Evolutionary conservation across 805 yeast genomes (phyloP).

Genomic region (Ogataea populi-albae): DNA sequence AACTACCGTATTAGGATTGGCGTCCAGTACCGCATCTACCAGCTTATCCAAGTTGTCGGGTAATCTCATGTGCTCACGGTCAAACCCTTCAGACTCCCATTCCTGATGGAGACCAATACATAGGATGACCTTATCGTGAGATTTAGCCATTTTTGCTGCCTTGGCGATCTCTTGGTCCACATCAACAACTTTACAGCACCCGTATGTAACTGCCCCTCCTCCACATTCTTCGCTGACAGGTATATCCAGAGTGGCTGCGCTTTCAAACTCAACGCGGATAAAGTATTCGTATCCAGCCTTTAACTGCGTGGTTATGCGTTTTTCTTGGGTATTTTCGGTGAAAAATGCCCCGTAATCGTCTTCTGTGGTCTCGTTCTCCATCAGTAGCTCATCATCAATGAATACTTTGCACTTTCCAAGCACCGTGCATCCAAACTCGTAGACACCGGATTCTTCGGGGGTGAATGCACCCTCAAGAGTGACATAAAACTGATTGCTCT

Average conservation of each 20-base stretch:
- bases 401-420: conserved; percentile 56
- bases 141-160: conserved; percentile 35
- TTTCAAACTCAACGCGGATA: neutral
- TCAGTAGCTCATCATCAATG: conserved; percentile 48
- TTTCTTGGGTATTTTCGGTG: conserved; percentile 28
- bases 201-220: conserved; percentile 18
- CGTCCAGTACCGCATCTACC: conserved; percentile 32
- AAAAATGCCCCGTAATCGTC: conserved; percentile 51
- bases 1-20: conserved; percentile 34
- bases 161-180: conserved; percentile 12
- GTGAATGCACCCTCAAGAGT: conserved; percentile 42
- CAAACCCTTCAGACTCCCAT: conserved; percentile 41
- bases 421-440: conserved; percentile 49
- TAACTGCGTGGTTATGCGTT: neutral
- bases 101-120: conserved; percentile 36
- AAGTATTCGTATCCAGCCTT: neutral
- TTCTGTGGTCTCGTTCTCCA: conserved; percentile 55
- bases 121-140: conserved; percentile 36
- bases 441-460: conserved; percentile 49
- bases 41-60: conserved; percentile 35
- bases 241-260: neutral
- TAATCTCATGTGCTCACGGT: conserved; percentile 35
- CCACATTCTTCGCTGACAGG: conserved; percentile 4
- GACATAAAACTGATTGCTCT: conserved; percentile 36
- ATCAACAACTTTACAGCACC: conserved; percentile 7